A percentile compares a stretch with the other conserved stretches of the same genome.
Evolutionary conservation across 2,329 filamentous ascomycete species (phyloP).

Genomic region (Plectosphaerella cucumerina): DNA sequence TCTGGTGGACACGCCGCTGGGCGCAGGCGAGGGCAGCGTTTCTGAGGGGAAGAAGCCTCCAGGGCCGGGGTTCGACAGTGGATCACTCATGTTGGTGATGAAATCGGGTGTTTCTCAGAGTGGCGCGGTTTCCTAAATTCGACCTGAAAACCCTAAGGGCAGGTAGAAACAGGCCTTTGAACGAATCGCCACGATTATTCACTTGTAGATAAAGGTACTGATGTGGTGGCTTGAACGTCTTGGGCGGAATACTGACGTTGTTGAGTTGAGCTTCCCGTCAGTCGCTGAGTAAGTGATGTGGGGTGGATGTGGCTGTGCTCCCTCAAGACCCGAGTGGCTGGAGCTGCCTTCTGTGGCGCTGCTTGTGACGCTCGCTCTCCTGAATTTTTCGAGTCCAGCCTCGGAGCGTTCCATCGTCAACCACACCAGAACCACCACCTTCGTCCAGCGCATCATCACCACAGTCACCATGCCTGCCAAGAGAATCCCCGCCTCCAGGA

Average conservation of each 20-base stretch:
- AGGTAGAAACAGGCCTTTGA: no score
- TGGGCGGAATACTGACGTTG: no score
- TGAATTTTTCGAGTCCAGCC: neutral
- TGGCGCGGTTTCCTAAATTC: neutral
- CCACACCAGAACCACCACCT: neutral
- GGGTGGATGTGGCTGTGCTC: neutral
- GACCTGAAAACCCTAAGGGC: no score
- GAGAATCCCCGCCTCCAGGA: constrained; percentile 37
- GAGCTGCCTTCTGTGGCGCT: neutral
- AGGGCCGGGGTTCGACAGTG: constrained; percentile 17
- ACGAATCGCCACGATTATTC: no score
- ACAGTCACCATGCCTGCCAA: constrained; percentile 57
- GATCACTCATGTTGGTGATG: constrained; percentile 19
- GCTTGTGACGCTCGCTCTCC: neutral
- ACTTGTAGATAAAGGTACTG: no score
- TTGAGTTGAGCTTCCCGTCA: no score
- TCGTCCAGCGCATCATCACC: constrained; percentile 1
- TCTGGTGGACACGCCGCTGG: constrained; percentile 41
- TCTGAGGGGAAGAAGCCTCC: constrained; percentile 49
- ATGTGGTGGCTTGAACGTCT: no score
- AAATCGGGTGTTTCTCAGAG: neutral
- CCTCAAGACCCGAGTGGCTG: neutral
- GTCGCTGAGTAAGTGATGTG: no score
- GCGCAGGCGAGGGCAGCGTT: constrained; percentile 50
- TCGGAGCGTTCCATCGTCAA: neutral